Evolutionary conservation across 176 grass and related monocot genomes (phyloP).

Genomic region (Hyparrhenia diplandra): DNA sequence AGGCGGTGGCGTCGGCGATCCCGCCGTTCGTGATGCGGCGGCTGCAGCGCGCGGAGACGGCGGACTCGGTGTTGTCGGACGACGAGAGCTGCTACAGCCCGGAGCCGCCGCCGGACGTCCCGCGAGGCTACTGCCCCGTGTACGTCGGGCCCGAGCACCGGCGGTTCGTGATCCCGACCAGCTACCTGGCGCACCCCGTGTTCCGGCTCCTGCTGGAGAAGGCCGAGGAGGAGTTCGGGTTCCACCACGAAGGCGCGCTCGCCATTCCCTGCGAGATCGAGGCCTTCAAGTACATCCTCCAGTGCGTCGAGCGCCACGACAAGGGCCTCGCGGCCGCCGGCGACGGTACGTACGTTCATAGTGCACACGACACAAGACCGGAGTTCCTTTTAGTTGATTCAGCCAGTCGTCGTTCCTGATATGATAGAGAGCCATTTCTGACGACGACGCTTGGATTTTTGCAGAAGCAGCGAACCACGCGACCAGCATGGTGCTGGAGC

Average conservation of each 20-base stretch:
- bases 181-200: conserved; percentile 65
- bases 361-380: background rate
- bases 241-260: conserved; percentile 57
- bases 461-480: conserved; percentile 12
- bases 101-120: conserved; percentile 54
- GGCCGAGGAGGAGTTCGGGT: conserved; percentile 80
- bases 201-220: conserved; percentile 85
- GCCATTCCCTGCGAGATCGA: conserved; percentile 73
- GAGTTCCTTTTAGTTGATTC: too few relatives aligned
- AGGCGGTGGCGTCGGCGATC: conserved; percentile 11
- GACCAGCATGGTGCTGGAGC: background rate
- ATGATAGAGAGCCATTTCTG: background rate
- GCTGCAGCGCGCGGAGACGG: conserved; percentile 35
- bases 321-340: conserved; percentile 30
- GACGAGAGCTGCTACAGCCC: conserved; percentile 71
- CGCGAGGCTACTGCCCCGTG: conserved; percentile 53
- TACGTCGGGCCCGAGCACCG: conserved; percentile 58
- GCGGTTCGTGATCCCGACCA: conserved; percentile 88
- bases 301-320: conserved; percentile 61
- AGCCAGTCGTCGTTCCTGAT: too few relatives aligned
- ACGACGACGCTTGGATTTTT: too few relatives aligned
- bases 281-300: conserved; percentile 91
- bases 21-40: conserved; percentile 37
- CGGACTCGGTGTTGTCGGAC: conserved; percentile 26
- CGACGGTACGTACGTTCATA: background rate